phyloP scores from a whole-genome alignment of 108 stramenopile genomes.

The Cylindrotheca fusiformis region DNA sequence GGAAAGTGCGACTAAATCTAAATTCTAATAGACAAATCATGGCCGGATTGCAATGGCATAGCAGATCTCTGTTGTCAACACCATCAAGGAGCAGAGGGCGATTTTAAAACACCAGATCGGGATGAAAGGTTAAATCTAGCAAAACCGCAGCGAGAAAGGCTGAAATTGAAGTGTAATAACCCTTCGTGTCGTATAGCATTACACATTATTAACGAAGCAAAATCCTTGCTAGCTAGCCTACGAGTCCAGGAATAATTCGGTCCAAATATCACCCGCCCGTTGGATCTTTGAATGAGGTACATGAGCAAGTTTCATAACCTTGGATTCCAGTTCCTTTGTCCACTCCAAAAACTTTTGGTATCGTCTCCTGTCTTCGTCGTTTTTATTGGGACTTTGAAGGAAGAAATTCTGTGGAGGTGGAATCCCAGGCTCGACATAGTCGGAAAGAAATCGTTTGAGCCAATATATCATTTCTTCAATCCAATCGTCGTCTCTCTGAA shows the following conservation, averaged over 20 bases:
- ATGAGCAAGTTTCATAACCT: slow-evolving; percentile 24
- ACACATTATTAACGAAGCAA: neutral
- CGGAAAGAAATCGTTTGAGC: slow-evolving; percentile 56
- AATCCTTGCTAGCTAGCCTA: neutral
- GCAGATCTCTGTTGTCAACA: too few species aligned
- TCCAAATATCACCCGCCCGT: neutral
- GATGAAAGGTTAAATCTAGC: neutral
- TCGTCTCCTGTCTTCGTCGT: slow-evolving; percentile 10
- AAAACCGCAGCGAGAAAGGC: neutral
- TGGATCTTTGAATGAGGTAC: slow-evolving; percentile 26
- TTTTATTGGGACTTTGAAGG: neutral
- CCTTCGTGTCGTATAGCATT: neutral
- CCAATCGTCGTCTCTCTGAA: slow-evolving; percentile 79
- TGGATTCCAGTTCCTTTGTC: slow-evolving; percentile 15
- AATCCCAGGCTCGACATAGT: slow-evolving; percentile 44
- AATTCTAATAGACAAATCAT: too few species aligned
- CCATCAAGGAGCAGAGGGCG: neutral
- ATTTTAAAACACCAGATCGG: neutral
- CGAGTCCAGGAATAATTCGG: slow-evolving; percentile 8
- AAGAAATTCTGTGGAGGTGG: slow-evolving; percentile 75
- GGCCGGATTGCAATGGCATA: too few species aligned
- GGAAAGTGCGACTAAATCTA: too few species aligned
- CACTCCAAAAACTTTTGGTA: slow-evolving; percentile 27
- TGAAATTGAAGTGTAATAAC: neutral
- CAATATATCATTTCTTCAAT: slow-evolving; percentile 81